Percentiles rank a stretch among this genome's conserved stretches.
phyloP scores from a whole-genome alignment of 176 grass and related monocot species.

The Saccharum officinarum region DNA sequence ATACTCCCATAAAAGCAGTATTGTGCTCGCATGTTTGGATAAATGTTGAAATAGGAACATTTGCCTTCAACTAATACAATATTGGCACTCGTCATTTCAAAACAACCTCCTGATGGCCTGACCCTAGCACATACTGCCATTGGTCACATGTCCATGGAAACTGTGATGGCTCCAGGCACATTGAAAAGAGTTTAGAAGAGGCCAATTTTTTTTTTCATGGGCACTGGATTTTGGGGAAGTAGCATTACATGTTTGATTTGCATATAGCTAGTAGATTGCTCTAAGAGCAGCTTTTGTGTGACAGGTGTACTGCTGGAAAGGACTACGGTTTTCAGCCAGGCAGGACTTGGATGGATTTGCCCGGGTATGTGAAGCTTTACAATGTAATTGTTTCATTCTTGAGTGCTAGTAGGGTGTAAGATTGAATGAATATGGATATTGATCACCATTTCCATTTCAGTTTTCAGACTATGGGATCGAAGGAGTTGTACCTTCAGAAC shows the following conservation, averaged over 20 bases:
- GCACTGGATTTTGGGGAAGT: background rate
- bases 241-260: background rate
- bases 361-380: conserved; percentile 51
- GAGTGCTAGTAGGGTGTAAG: background rate
- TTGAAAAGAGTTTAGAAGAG: background rate
- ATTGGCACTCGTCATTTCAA: background rate
- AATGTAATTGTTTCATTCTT: background rate
- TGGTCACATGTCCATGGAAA: background rate
- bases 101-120: background rate
- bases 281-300: conserved; percentile 10
- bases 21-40: background rate
- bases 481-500: conserved; percentile 87
- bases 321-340: conserved; percentile 77
- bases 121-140: background rate
- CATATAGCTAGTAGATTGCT: conserved; percentile 7
- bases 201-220: background rate
- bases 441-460: conserved; percentile 12
- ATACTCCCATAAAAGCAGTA: background rate
- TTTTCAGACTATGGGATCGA: conserved; percentile 81
- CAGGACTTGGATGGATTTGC: conserved; percentile 92
- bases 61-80: background rate
- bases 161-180: no score
- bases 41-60: background rate
- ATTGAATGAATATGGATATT: background rate
- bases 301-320: conserved; percentile 99